phyloP scores from a whole-genome alignment of 169 alveolate species.

The Plasmodium gaboni region DNA sequence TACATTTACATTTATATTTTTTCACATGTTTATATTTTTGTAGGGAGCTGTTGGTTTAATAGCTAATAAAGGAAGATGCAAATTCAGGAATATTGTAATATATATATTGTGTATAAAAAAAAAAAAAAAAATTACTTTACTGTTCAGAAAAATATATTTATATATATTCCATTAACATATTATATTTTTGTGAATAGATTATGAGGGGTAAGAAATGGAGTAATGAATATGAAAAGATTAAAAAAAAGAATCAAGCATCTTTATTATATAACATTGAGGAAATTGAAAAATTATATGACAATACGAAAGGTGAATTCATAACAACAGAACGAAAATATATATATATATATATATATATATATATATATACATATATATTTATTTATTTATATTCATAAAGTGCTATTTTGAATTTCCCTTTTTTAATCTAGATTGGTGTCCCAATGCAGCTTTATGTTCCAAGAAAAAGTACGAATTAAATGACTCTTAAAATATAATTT shows the following conservation, averaged over 20 bases:
- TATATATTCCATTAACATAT: too few relatives aligned
- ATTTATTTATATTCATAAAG: background rate
- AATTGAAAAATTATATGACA: conserved; percentile 41
- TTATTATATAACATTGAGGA: conserved; percentile 51
- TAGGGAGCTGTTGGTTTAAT: conserved; percentile 71
- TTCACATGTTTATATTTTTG: background rate
- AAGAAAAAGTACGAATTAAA: conserved; percentile 32
- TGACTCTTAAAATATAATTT: background rate
- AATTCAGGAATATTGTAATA: conserved; percentile 72
- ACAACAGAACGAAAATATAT: background rate
- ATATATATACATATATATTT: background rate
- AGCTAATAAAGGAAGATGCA: conserved; percentile 69
- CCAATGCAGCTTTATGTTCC: conserved; percentile 51
- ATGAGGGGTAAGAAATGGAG: conserved; percentile 75
- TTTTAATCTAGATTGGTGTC: conserved; percentile 60
- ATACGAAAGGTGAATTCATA: conserved; percentile 25
- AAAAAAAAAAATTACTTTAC: background rate
- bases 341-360: background rate
- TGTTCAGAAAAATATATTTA: too few relatives aligned
- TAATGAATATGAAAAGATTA: conserved; percentile 44
- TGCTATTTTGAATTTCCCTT: background rate
- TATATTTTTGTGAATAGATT: conserved; percentile 14
- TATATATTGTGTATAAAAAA: background rate
- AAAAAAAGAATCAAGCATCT: conserved; percentile 6
- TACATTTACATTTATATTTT: background rate